phyloP scores from a whole-genome alignment of 441 rosid genomes.

The Mallotus japonicus region DNA sequence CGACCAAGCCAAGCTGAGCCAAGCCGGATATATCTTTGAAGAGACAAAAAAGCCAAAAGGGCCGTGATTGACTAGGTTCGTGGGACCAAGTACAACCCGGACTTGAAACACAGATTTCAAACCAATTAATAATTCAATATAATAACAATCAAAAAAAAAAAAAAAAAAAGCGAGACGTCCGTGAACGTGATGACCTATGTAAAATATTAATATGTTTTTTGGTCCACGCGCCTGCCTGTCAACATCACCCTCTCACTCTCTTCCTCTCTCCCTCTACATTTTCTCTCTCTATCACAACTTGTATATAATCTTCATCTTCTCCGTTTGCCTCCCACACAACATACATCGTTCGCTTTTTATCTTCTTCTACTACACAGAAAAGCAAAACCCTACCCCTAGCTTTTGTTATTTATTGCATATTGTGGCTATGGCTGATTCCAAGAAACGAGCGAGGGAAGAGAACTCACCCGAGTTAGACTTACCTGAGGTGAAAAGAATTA shows the following conservation, averaged over 20 bases:
- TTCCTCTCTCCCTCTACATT: slow-evolving; percentile 23
- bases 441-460: slow-evolving; percentile 47
- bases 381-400: background rate
- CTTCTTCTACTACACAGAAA: background rate
- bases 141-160: background rate
- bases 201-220: slow-evolving; percentile 4
- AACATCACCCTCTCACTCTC: slow-evolving; percentile 25
- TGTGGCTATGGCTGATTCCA: slow-evolving; percentile 37
- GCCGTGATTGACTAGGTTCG: slow-evolving; percentile 55
- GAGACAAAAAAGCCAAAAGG: slow-evolving; percentile 10
- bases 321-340: slow-evolving; percentile 20
- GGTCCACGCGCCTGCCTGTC: slow-evolving; percentile 40
- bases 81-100: slow-evolving; percentile 45
- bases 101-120: slow-evolving; percentile 39
- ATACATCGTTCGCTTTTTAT: slow-evolving; percentile 20
- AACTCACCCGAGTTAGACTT: slow-evolving; percentile 31
- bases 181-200: slow-evolving; percentile 48
- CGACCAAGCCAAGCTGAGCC: slow-evolving; percentile 29
- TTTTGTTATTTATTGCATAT: background rate
- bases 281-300: slow-evolving; percentile 26
- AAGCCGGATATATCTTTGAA: background rate
- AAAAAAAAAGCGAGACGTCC: slow-evolving; percentile 35
- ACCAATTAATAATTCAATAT: slow-evolving; percentile 27
- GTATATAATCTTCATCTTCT: slow-evolving; percentile 39
- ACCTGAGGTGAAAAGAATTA: slow-evolving; percentile 52